Evolutionary conservation across 176 grass and related monocot genomes (phyloP).

Genomic region (Themeda triandra): DNA sequence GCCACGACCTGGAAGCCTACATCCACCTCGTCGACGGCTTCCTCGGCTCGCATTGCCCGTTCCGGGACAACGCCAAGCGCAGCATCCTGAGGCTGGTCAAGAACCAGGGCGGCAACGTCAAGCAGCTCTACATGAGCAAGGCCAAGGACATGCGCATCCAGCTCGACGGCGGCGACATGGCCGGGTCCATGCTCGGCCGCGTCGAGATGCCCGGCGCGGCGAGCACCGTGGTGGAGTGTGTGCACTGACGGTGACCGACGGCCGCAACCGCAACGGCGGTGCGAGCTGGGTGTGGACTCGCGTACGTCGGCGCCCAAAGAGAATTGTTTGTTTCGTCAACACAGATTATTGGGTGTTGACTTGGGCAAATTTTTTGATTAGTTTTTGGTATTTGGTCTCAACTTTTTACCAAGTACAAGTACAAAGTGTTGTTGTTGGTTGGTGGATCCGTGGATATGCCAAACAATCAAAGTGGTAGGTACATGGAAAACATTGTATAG

Average conservation of each 20-base stretch:
- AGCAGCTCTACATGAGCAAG: slow-evolving; percentile 67
- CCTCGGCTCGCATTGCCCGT: slow-evolving; percentile 42
- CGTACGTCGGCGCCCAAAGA: neutral
- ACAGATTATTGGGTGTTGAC: neutral
- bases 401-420: slow-evolving; percentile 34
- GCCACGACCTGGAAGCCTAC: slow-evolving; percentile 70
- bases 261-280: neutral
- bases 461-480: neutral
- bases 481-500: neutral
- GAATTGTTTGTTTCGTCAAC: neutral
- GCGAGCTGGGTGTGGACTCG: neutral
- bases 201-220: neutral
- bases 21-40: slow-evolving; percentile 72
- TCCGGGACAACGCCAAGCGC: slow-evolving; percentile 52
- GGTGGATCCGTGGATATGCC: neutral
- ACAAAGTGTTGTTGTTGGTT: slow-evolving; percentile 6
- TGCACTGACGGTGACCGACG: slow-evolving; percentile 18
- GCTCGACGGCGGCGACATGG: slow-evolving; percentile 22
- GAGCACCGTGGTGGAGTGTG: slow-evolving; percentile 27
- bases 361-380: neutral
- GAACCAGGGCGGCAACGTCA: slow-evolving; percentile 59
- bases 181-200: neutral
- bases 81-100: slow-evolving; percentile 41
- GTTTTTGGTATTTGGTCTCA: neutral
- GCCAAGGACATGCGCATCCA: slow-evolving; percentile 42